phyloP scores from a whole-genome alignment of 345 rosid species.

The Camelina laxa region DNA sequence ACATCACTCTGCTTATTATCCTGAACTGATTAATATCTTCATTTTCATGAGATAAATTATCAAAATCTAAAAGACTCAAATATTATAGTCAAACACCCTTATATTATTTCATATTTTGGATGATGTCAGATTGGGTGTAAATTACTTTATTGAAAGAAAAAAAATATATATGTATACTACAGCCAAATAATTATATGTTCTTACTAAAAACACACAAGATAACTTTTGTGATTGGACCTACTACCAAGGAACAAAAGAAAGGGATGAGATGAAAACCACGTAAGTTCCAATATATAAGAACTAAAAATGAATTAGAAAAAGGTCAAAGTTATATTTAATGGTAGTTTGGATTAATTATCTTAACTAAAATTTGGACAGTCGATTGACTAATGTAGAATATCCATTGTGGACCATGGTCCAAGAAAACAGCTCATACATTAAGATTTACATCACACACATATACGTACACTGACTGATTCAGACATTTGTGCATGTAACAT shows the following conservation, averaged over 20 bases:
- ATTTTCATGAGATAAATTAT: neutral
- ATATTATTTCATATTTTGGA: neutral
- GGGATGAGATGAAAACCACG: conserved; percentile 40
- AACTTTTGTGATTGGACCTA: conserved; percentile 36
- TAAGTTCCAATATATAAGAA: conserved; percentile 40
- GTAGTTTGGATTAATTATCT: conserved; percentile 35
- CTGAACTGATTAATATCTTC: neutral
- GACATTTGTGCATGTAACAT: conserved; percentile 4
- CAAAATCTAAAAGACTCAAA: neutral
- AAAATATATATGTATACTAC: no score
- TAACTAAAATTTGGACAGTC: conserved; percentile 23
- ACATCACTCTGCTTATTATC: neutral
- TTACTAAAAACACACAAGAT: neutral
- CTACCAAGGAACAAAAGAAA: conserved; percentile 29
- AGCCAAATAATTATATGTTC: neutral
- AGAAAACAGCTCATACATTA: conserved; percentile 45
- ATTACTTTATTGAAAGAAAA: neutral
- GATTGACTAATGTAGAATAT: conserved; percentile 44
- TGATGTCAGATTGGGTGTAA: conserved; percentile 8
- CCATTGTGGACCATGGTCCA: conserved; percentile 47
- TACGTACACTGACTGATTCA: conserved; percentile 21
- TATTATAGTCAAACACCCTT: neutral
- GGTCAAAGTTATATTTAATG: conserved; percentile 42
- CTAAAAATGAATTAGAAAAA: conserved; percentile 24
- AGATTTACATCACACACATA: conserved; percentile 27